phyloP scores from a whole-genome alignment of 208 protist genomes.

The Herpetomonas samuelpessoai region DNA sequence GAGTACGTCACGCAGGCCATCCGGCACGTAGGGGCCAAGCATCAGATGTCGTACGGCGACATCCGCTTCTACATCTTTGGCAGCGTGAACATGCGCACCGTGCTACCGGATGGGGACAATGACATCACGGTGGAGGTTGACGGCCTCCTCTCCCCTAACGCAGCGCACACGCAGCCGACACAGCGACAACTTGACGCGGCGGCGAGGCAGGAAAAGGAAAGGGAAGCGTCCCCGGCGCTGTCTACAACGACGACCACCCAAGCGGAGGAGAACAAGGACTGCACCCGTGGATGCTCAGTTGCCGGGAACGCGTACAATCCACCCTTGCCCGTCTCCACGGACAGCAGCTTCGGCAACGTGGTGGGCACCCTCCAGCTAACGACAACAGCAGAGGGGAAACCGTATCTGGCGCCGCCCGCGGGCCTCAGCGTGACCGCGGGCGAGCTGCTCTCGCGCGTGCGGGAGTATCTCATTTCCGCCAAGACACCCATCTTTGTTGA shows the following conservation, averaged over 20 bases:
- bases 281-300: no score
- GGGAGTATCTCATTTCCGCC: conserved; percentile 49
- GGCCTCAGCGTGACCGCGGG: conserved; percentile 60
- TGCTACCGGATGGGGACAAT: conserved; percentile 89
- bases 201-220: conserved; percentile 1
- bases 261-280: not conserved
- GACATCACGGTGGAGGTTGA: conserved; percentile 83
- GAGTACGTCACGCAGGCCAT: conserved; percentile 65
- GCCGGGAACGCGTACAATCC: not conserved
- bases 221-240: not conserved
- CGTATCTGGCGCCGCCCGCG: conserved; percentile 44
- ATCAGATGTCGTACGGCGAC: conserved; percentile 33
- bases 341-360: conserved; percentile 49
- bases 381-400: conserved; percentile 30
- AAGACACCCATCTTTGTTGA: conserved; percentile 73
- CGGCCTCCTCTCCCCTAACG: conserved; percentile 36
- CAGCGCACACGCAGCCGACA: conserved; percentile 2
- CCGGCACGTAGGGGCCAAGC: conserved; percentile 25
- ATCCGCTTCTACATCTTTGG: conserved; percentile 86
- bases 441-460: conserved; percentile 60
- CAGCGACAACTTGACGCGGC: conserved; percentile 3
- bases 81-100: conserved; percentile 82
- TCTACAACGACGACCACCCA: not conserved
- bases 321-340: conserved; percentile 38
- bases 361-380: conserved; percentile 57